These are phyloP conservation scores for Sclerotinia sclerotiorum DNA, from an alignment of 2,329 filamentous ascomycete species.

Conservation along the genomic window DNA sequence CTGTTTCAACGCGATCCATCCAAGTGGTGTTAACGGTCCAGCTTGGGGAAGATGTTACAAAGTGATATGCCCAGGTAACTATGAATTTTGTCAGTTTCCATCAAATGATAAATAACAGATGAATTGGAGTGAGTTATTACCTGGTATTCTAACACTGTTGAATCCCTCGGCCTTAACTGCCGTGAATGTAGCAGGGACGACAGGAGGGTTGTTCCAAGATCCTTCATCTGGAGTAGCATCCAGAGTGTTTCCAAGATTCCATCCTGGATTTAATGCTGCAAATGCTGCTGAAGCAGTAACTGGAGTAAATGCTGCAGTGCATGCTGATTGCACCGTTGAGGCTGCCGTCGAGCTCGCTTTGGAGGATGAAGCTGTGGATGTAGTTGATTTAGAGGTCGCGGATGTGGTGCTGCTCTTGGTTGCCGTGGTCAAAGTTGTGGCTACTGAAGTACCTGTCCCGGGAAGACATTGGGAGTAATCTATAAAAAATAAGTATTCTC, in stretches of 20 bases:
- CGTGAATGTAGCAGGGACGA: conserved; percentile 51
- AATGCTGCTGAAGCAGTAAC: conserved; percentile 39
- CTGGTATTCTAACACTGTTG: conserved; percentile 57
- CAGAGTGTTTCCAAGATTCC: conserved; percentile 62
- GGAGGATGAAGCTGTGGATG: conserved; percentile 8
- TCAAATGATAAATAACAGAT: background rate
- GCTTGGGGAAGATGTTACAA: conserved; percentile 49
- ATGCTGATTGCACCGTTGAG: conserved; percentile 22
- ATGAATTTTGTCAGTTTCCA: conserved; percentile 12
- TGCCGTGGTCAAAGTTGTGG: conserved; percentile 14
- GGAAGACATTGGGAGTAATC: conserved; percentile 26
- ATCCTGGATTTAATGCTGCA: conserved; percentile 53
- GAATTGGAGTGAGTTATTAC: conserved; percentile 30
- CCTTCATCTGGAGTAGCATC: conserved; percentile 57
- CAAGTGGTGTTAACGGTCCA: conserved; percentile 55
- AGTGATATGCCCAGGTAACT: conserved; percentile 61
- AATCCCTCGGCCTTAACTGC: conserved; percentile 54
- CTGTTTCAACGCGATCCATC: conserved; percentile 57
- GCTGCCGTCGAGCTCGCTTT: conserved; percentile 6
- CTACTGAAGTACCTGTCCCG: conserved; percentile 10
- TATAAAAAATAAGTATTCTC: conserved; percentile 11
- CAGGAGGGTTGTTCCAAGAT: conserved; percentile 57
- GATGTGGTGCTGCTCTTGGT: conserved; percentile 1
- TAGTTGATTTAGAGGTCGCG: conserved; percentile 13
- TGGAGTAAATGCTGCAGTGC: conserved; percentile 30